Evolutionary conservation across 1,139 yeast genomes (phyloP).

Genomic region (Yamadazyma triangularis): DNA sequence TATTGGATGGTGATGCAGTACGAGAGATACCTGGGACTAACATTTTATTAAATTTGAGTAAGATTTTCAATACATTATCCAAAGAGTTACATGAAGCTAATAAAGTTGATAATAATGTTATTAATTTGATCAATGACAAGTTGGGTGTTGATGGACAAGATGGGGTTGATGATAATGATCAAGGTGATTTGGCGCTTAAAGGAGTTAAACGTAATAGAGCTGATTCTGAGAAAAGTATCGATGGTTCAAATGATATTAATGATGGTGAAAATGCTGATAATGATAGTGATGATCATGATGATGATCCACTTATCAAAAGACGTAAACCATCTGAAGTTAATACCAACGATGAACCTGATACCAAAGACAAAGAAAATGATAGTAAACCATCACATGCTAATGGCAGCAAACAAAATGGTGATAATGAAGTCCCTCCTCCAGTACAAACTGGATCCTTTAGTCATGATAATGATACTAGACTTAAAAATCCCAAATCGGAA

Average conservation of each 20-base stretch:
- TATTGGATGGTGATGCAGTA: constrained; percentile 55
- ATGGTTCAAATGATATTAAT: constrained; percentile 1
- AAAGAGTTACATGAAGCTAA: constrained; percentile 47
- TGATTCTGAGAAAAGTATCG: constrained; percentile 3
- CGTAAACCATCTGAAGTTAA: constrained; percentile 1
- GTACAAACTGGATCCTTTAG: constrained; percentile 44
- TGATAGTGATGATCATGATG: constrained; percentile 7
- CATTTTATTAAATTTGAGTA: constrained; percentile 42
- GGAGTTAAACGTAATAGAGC: neutral
- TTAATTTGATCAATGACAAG: constrained; percentile 14
- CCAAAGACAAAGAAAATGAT: constrained; percentile 5
- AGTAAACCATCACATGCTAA: constrained; percentile 9
- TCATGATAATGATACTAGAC: constrained; percentile 52
- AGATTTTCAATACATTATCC: constrained; percentile 44
- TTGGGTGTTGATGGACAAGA: constrained; percentile 25
- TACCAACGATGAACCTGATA: constrained; percentile 6
- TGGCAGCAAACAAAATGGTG: constrained; percentile 3
- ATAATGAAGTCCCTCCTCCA: constrained; percentile 24
- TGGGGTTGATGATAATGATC: constrained; percentile 22
- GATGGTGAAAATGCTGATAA: constrained; percentile 2
- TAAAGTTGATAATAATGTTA: constrained; percentile 36
- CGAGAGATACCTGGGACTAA: constrained; percentile 44
- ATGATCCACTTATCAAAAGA: constrained; percentile 1
- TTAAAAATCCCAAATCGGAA: constrained; percentile 74
- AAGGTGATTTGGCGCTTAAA: constrained; percentile 10